Conservation (phyloP, 2,329 filamentous ascomycete species). For the Escovopsis sp. region DNA sequence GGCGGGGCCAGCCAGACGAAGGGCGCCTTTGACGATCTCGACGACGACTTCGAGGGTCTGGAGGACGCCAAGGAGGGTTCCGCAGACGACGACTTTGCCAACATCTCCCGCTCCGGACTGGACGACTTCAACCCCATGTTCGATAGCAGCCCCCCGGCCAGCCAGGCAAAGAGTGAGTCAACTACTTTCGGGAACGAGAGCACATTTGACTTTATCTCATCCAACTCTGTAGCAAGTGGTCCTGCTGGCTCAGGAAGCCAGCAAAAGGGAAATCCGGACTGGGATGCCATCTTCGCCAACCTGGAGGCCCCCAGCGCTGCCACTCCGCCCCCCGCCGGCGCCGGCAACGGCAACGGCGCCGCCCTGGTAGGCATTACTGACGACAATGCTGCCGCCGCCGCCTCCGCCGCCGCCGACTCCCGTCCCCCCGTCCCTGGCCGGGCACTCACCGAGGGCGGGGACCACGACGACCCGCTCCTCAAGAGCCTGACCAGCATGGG, state of each 20-base stretch:
- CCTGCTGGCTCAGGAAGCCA: constrained; percentile 23
- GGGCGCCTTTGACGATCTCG: constrained; percentile 58
- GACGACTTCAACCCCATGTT: constrained; percentile 75
- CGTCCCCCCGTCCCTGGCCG: constrained; percentile 34
- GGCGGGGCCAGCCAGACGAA: constrained; percentile 20
- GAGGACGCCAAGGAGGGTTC: constrained; percentile 73
- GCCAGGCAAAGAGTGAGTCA: constrained; percentile 38
- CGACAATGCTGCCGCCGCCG: constrained; percentile 9
- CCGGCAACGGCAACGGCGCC: background rate
- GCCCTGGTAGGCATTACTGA: background rate
- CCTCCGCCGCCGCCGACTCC: constrained; percentile 9
- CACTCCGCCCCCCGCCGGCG: constrained; percentile 9
- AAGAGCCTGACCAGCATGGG: constrained; percentile 87
- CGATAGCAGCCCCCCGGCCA: constrained; percentile 50
- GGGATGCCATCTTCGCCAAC: constrained; percentile 86
- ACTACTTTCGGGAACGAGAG: constrained; percentile 38
- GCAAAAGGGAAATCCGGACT: constrained; percentile 45
- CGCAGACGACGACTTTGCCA: constrained; percentile 67
- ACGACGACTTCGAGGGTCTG: constrained; percentile 68
- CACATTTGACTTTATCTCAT: constrained; percentile 43
- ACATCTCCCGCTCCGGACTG: constrained; percentile 52
- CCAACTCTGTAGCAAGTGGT: constrained; percentile 16
- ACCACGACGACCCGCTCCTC: constrained; percentile 81
- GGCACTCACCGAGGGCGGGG: constrained; percentile 56
- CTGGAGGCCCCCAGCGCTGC: constrained; percentile 42